phyloP scores from a whole-genome alignment of 371 early-diverging fungal species.

The Umbelopsis sp. region DNA sequence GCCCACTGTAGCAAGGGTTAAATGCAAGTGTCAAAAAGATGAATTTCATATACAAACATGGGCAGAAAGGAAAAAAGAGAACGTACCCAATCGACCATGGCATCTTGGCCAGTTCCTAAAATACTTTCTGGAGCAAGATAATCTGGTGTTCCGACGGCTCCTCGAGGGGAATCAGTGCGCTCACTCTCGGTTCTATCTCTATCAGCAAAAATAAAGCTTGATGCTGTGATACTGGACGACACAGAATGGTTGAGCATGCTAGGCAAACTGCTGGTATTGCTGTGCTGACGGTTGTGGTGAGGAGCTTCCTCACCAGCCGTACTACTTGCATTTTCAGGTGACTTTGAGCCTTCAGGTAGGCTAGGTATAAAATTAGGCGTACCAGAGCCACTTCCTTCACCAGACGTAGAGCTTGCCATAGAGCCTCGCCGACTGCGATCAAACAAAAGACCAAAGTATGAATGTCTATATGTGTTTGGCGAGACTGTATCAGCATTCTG shows the following conservation, averaged over 20 bases:
- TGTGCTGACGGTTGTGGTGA: slow-evolving; percentile 6
- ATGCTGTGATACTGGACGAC: slow-evolving; percentile 26
- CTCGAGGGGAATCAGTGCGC: slow-evolving; percentile 22
- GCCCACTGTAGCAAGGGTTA: slow-evolving; percentile 66
- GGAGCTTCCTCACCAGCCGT: background rate
- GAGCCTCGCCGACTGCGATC: slow-evolving; percentile 42
- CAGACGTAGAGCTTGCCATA: slow-evolving; percentile 30
- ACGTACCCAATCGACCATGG: slow-evolving; percentile 89
- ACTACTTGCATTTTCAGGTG: background rate
- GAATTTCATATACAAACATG: too few species aligned
- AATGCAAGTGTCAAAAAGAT: too few species aligned
- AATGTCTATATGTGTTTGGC: slow-evolving; percentile 38
- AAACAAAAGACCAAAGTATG: slow-evolving; percentile 49
- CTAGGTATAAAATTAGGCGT: slow-evolving; percentile 16
- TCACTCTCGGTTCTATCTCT: slow-evolving; percentile 28
- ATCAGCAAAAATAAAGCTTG: slow-evolving; percentile 30
- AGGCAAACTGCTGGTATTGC: slow-evolving; percentile 2
- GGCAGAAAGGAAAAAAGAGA: too few species aligned
- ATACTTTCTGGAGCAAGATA: slow-evolving; percentile 97
- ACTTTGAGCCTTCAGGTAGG: slow-evolving; percentile 6
- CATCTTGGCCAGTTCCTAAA: slow-evolving; percentile 82
- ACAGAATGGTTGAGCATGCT: slow-evolving; percentile 6
- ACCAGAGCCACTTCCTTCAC: slow-evolving; percentile 20
- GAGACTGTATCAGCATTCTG: slow-evolving; percentile 25
- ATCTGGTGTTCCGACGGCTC: slow-evolving; percentile 94